These are phyloP conservation scores for Lyophyllum decastes DNA, from an alignment of 768 basidiomycete species.

Conservation along the genomic window DNA sequence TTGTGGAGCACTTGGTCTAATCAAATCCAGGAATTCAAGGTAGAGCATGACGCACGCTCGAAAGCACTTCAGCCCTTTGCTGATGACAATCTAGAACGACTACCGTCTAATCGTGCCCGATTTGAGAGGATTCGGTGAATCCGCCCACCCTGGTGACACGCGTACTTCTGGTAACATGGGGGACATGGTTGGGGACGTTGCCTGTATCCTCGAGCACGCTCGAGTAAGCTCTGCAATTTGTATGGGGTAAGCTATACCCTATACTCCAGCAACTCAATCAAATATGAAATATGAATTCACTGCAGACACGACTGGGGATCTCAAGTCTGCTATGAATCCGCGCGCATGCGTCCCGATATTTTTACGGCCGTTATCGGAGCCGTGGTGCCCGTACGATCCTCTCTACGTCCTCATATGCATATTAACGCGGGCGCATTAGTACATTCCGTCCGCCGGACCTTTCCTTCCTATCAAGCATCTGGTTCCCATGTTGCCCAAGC, in stretches of 20 bases:
- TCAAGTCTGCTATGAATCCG: slow-evolving; percentile 66
- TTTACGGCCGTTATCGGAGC: slow-evolving; percentile 59
- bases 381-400: slow-evolving; percentile 55
- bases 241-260: slow-evolving; percentile 51
- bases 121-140: slow-evolving; percentile 70
- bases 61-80: neutral
- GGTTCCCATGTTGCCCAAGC: slow-evolving; percentile 42
- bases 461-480: slow-evolving; percentile 49
- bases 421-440: slow-evolving; percentile 39
- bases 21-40: slow-evolving; percentile 70
- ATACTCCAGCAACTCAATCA: neutral
- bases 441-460: slow-evolving; percentile 52
- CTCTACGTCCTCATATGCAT: neutral
- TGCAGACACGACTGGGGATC: slow-evolving; percentile 78
- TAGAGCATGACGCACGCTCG: slow-evolving; percentile 14
- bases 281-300: neutral
- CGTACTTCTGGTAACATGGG: slow-evolving; percentile 57
- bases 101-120: slow-evolving; percentile 66
- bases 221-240: slow-evolving; percentile 52
- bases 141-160: slow-evolving; percentile 64
- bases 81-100: slow-evolving; percentile 40
- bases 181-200: slow-evolving; percentile 64
- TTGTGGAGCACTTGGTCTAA: slow-evolving; percentile 76
- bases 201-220: slow-evolving; percentile 59
- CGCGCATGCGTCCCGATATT: slow-evolving; percentile 65